phyloP scores from a whole-genome alignment of 495 filamentous ascomycete species.

The Evernia prunastri region DNA sequence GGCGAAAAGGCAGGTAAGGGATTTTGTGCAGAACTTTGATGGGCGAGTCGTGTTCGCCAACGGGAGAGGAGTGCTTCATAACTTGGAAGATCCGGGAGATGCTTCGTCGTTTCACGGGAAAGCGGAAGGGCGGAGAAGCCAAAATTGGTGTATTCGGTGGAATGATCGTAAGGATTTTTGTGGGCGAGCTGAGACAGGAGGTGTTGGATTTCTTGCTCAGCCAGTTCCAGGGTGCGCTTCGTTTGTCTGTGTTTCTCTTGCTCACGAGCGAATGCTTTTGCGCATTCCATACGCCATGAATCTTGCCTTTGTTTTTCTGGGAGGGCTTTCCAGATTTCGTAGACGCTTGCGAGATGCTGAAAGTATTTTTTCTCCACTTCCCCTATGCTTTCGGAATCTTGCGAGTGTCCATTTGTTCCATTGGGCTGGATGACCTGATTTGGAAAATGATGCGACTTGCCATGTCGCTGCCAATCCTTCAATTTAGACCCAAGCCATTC shows the following conservation, averaged over 20 bases:
- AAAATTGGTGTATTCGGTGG: slow-evolving; percentile 61
- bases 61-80: slow-evolving; percentile 52
- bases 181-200: slow-evolving; percentile 61
- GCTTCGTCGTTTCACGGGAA: slow-evolving; percentile 37
- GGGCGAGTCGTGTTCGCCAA: slow-evolving; percentile 48
- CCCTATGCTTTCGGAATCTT: slow-evolving; percentile 50
- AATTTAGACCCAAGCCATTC: slow-evolving; percentile 59
- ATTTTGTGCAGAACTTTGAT: slow-evolving; percentile 21
- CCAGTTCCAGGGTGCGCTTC: slow-evolving; percentile 53
- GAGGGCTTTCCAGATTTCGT: slow-evolving; percentile 60
- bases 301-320: slow-evolving; percentile 51
- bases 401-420: slow-evolving; percentile 31
- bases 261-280: slow-evolving; percentile 62
- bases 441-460: slow-evolving; percentile 32
- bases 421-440: slow-evolving; percentile 15
- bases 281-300: slow-evolving; percentile 72
- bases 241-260: slow-evolving; percentile 57
- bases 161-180: slow-evolving; percentile 48
- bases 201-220: slow-evolving; percentile 65
- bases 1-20: slow-evolving; percentile 13
- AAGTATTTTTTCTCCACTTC: slow-evolving; percentile 43
- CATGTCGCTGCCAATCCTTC: slow-evolving; percentile 47
- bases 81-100: slow-evolving; percentile 36
- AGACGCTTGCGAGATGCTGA: slow-evolving; percentile 63
- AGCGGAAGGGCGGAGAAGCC: slow-evolving; percentile 59